These are phyloP conservation scores for Penicillium sp. DNA, from an alignment of 2,329 filamentous ascomycete species.

Conservation along the genomic window DNA sequence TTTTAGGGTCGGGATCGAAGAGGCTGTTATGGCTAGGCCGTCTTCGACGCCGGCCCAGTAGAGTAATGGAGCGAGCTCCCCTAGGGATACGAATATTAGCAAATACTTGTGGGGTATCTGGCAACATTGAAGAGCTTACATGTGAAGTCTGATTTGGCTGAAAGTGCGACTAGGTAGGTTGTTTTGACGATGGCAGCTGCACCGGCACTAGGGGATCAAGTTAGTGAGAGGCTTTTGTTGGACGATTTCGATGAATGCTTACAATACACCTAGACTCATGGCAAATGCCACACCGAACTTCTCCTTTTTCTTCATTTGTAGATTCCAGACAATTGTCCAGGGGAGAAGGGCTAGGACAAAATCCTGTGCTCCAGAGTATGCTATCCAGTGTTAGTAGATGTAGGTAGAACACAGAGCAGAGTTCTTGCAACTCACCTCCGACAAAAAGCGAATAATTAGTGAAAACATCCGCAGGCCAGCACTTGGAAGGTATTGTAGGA, in stretches of 20 bases:
- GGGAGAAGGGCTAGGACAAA: constrained; percentile 40
- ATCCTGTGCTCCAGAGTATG: constrained; percentile 30
- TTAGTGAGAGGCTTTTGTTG: background rate
- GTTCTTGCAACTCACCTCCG: constrained; percentile 14
- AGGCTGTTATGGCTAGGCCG: constrained; percentile 29
- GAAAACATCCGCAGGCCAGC: constrained; percentile 21
- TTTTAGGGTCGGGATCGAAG: constrained; percentile 29
- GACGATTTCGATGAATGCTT: background rate
- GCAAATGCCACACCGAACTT: constrained; percentile 39
- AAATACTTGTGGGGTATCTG: background rate
- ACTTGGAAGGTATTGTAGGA: constrained; percentile 18
- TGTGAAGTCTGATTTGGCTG: constrained; percentile 24
- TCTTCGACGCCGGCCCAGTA: constrained; percentile 33
- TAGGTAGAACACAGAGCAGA: background rate
- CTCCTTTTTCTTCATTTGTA: constrained; percentile 40
- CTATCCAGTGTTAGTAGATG: constrained; percentile 1
- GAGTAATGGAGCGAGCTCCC: constrained; percentile 20
- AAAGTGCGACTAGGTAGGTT: constrained; percentile 19
- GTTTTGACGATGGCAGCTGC: constrained; percentile 25
- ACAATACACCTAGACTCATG: constrained; percentile 41
- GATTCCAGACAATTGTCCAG: constrained; percentile 37
- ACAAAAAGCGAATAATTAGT: constrained; percentile 23
- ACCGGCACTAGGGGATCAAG: constrained; percentile 13
- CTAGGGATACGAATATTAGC: constrained; percentile 6
- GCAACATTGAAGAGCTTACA: constrained; percentile 8